These are phyloP conservation scores for Rhodotorula glutinis DNA, from an alignment of 1,284 basidiomycete species.

Conservation along the genomic window DNA sequence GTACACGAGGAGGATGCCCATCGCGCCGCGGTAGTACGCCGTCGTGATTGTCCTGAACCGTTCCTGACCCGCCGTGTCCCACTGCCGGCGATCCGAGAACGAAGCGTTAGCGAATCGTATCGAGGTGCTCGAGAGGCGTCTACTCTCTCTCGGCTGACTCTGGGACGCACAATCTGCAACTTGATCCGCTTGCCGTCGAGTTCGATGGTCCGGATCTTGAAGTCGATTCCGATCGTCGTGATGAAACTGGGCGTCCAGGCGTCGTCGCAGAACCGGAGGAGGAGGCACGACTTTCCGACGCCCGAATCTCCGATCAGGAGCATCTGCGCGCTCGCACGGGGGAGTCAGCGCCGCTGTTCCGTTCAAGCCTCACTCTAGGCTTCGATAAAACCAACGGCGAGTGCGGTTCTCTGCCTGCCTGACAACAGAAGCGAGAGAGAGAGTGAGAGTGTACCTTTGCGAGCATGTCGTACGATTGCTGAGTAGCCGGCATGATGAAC, in stretches of 20 bases:
- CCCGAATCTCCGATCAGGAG: slow-evolving; percentile 94
- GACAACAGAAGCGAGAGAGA: too few species aligned
- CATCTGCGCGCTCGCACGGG: slow-evolving; percentile 56
- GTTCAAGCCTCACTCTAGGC: too few species aligned
- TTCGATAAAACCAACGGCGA: too few species aligned
- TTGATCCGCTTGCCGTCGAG: slow-evolving; percentile 94
- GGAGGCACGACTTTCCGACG: slow-evolving; percentile 94
- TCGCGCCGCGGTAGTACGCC: slow-evolving; percentile 99
- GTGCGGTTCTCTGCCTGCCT: too few species aligned
- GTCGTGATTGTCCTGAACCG: slow-evolving; percentile 99
- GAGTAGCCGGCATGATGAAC: slow-evolving; percentile 22
- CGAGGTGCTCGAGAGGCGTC: too few species aligned
- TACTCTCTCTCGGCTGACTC: too few species aligned
- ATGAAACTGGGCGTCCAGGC: slow-evolving; percentile 99
- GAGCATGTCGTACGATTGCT: slow-evolving; percentile 39
- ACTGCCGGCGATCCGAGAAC: slow-evolving; percentile 56
- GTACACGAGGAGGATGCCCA: slow-evolving; percentile 98
- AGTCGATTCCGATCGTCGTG: slow-evolving; percentile 96
- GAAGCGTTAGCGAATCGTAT: too few species aligned
- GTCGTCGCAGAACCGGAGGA: slow-evolving; percentile 98
- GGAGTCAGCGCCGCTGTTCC: too few species aligned
- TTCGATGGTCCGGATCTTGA: slow-evolving; percentile 96
- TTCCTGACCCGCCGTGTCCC: slow-evolving; percentile 99
- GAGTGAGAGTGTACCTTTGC: slow-evolving; percentile 27
- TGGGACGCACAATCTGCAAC: slow-evolving; percentile 85